Base-by-base conservation (phyloP, 768 basidiomycete species). In the Podaxis sp. region DNA sequence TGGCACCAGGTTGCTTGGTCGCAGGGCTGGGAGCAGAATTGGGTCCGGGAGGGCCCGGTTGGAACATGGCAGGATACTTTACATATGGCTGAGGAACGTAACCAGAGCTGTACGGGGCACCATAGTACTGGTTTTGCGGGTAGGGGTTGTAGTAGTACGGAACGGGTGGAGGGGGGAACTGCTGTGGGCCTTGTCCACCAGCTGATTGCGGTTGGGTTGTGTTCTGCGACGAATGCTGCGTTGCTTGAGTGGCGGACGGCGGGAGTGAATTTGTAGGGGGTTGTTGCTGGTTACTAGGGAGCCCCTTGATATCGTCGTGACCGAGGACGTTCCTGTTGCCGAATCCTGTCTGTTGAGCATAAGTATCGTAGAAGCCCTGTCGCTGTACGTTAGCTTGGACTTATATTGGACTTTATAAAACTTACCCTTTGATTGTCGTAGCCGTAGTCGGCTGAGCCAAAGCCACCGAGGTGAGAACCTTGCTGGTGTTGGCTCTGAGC, bases 31-130 rank as follows among this genome's bases (percentile, higher is more conserved):
- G 84, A 4, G 83, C 86, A 15, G 84, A 83, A 3, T 83, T 85
- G 15, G 88, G 88, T 0, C 86, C 86, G 22, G 89, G 87, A 15
- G 88, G 87, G 8, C 85, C 87, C 36, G 86, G 82, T 67, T 87
- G 87, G 79, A 89, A 91, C 76, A 91, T 86, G 33, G 89, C 73
- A 1, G 89, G 89, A 70, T 91, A 92, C 75, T 92, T 89, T 71
- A 87, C 85, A 70, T 87, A 90, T 3, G 85, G 86, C 68, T 89
- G 87, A 6, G 89, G 87, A 70, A 89, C 80, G 64, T 83, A 84
- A 17, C 77, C 79, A 54, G 80, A 79, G 68, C 72, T 78, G 77
- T 92, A 92, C 4, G 90, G 88, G 1, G 83, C 76, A 53, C 89
- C 87, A 65, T 90, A 92, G 74, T 87, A 91, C 68, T 91, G 89